A percentile compares a stretch with the other conserved stretches of the same genome.
phyloP scores from a whole-genome alignment of 768 basidiomycete genomes.

The Mycena maculata region DNA sequence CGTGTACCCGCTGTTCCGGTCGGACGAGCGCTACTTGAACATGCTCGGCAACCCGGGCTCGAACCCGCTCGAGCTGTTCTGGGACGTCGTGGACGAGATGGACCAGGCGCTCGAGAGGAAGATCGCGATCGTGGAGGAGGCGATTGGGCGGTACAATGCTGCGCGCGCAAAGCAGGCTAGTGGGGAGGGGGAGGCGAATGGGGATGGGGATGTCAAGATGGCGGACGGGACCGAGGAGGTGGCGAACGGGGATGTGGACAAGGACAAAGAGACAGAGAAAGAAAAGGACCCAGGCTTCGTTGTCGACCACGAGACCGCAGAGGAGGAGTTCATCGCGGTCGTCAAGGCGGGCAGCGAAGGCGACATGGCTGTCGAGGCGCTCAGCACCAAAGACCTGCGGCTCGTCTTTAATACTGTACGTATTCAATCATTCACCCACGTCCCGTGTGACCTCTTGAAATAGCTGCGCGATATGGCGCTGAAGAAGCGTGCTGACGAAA shows the following conservation, averaged over 20 bases:
- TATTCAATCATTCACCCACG: constrained; percentile 18
- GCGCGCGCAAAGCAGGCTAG: constrained; percentile 45
- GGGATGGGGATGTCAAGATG: constrained; percentile 43
- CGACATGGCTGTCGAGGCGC: constrained; percentile 59
- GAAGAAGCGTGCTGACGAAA: constrained; percentile 87
- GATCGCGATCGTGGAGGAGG: constrained; percentile 73
- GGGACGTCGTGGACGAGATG: constrained; percentile 90
- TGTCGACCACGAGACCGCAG: constrained; percentile 67
- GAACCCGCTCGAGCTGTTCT: constrained; percentile 95
- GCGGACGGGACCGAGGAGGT: constrained; percentile 46
- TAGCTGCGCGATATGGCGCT: constrained; percentile 80
- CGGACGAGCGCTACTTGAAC: constrained; percentile 85
- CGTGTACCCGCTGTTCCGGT: constrained; percentile 79
- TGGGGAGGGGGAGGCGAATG: constrained; percentile 48
- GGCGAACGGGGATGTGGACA: constrained; percentile 36
- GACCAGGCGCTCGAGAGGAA: constrained; percentile 89
- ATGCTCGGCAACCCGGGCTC: constrained; percentile 95
- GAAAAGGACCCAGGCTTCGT: constrained; percentile 48
- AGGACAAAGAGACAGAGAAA: constrained; percentile 33
- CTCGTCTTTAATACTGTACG: constrained; percentile 74
- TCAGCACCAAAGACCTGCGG: constrained; percentile 65
- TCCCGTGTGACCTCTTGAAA: constrained; percentile 2
- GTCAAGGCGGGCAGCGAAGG: constrained; percentile 61
- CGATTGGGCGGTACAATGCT: constrained; percentile 63
- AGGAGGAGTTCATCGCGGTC: constrained; percentile 70